Base-by-base conservation (phyloP, 2,329 filamentous ascomycete species). In the Talaromyces rugulosus region DNA sequence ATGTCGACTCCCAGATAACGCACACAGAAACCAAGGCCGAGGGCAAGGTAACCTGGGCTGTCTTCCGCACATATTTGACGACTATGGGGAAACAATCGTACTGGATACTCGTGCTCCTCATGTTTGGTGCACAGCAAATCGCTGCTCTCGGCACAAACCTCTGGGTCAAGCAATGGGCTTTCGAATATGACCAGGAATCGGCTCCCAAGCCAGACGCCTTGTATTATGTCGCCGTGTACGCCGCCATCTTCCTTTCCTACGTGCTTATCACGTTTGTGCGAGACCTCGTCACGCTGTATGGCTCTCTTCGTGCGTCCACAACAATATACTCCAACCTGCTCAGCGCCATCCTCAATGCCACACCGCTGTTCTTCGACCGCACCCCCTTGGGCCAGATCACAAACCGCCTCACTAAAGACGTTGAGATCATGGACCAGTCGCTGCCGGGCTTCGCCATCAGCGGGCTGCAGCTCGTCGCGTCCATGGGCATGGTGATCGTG, bases 101-200 rank as follows among this genome's bases (percentile, higher is more conserved):
- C 23, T 51, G 47, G 47, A 34, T 59, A 31, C 36, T 59, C 18
- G 47, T 59, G 5, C 28, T 53, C 18, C 6, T 27, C 31, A 28
- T 59, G 16, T 59, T 59, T 53, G 57, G 31, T 2, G 31, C 28
- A 14, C 57, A 59, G 18, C 57, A 59, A 47, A 23, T 53, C 30
- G 47, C 33, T 12, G 12, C 57, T 12, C 57, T 59, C 3, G 57
- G 28, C n/a, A 59, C 57, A 31, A 59, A 51, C 23, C 47, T 59
- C 16, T 59, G 57, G 57, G 52, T 59, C 47, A 59, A 59, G 47
- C 30, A 59, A 53, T 59, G 57, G 57, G 30, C 57, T n/a, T 42
- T 59, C 5, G n/a, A 28, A 59, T 59, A 50, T 52, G 57, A 59
- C 18, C 54, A 28, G 18, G n/a, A n/a, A 18, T 18, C 53, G 23